Base-by-base conservation (phyloP, 169 alveolate species). In the Eimeria zaria region DNA sequence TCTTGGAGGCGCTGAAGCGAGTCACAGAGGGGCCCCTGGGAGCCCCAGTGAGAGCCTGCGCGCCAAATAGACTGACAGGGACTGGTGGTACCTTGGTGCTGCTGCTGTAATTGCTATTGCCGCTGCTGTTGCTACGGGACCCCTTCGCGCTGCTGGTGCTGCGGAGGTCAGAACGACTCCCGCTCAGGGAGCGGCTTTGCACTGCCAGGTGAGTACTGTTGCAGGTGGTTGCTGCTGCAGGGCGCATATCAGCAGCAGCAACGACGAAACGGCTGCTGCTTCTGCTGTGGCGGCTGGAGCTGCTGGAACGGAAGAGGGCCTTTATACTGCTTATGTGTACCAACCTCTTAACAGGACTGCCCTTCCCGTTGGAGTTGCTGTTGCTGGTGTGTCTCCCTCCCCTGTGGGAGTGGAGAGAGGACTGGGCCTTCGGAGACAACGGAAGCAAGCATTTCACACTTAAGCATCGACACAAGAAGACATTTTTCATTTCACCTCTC, bases 21-120 rank as follows among this genome's bases (percentile, higher is more conserved):
- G 92, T 84, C 78, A 84, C 92, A 6, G 92, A 84, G 62, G 92
- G 78, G 41, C 92, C 92, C 60, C 24, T 53, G 48, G 92, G 58
- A 39, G 33, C 41, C 44, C 51, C 60, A 7, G 62, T 41, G 53
- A 39, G 60, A 8, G 80, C 62, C 62, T 84, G 92, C 30, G 46
- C 39, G 60, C 92, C 92, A n/a, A 84, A 84, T 33, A 84, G 80
- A 22, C 46, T 55, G 53, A 84, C 92, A 44, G 92, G 11, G 41
- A 80, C 92, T 33, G 80, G 58, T 51, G 92, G 78, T n/a, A 20
- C 80, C 78, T 60, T 84, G 92, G 60, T 14, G 92, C 92, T 60
- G 78, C 92, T 53, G 80, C 80, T 84, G 80, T 48, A 33, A n/a
- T 41, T 60, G 90, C 51, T 81, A 73, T 33, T 81, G 44, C 64